Conservation (phyloP, 192 early-diverging fungal species). For the Phycomyces blakesleeanus region DNA sequence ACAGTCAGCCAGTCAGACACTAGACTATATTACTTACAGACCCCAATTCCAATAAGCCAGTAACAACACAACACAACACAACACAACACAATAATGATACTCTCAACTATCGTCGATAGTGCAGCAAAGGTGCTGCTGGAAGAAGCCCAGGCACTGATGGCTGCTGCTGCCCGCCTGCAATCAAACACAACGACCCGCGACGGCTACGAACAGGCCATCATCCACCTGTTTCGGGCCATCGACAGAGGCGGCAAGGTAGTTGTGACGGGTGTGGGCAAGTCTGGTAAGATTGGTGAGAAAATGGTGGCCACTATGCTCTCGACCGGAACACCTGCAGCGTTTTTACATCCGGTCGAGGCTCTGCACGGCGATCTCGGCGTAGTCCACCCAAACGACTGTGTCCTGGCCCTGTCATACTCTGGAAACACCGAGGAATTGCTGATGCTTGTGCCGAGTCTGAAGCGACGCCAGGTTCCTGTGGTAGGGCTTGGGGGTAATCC, state of each 20-base stretch:
- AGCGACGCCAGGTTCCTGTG: conserved; percentile 35
- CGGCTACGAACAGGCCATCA: conserved; percentile 36
- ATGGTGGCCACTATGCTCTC: conserved; percentile 41
- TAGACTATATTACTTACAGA: no score
- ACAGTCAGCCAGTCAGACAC: no score
- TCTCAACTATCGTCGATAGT: conserved; percentile 16
- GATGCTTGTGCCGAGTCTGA: conserved; percentile 32
- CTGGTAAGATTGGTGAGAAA: conserved; percentile 48
- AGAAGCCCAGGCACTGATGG: conserved; percentile 33
- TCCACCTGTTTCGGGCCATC: conserved; percentile 28
- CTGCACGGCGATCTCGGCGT: conserved; percentile 44
- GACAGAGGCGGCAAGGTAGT: conserved; percentile 42
- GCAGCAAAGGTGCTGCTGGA: conserved; percentile 34
- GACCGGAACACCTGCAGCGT: conserved; percentile 35
- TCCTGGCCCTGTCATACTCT: conserved; percentile 42
- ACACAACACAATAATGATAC: no score
- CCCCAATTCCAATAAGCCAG: no score
- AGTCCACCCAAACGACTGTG: conserved; percentile 30
- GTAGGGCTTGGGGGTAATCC: conserved; percentile 40
- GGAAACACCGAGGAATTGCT: conserved; percentile 46
- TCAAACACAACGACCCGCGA: conserved; percentile 1
- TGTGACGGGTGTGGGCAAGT: conserved; percentile 45
- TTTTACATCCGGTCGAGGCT: conserved; percentile 44
- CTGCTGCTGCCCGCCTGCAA: conserved; percentile 31
- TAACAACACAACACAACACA: no score